Base-by-base conservation (phyloP, 2,329 filamentous ascomycete species). In the Myriangium duriaei region DNA sequence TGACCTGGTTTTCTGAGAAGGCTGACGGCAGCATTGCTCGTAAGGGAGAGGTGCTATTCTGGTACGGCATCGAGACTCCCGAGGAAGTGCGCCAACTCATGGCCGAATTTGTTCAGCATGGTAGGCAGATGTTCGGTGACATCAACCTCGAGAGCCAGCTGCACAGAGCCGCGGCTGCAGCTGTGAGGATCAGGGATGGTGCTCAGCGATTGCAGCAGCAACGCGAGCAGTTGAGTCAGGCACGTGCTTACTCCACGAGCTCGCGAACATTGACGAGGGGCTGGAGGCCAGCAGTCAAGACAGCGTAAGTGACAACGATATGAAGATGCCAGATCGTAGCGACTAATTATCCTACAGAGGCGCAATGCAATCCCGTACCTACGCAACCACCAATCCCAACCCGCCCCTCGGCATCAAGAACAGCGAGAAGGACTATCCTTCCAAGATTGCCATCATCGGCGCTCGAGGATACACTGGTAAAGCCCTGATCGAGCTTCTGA, bases 1-100 rank as follows among this genome's bases (percentile, higher is more conserved):
- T 96, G 51, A 87, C 85, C 9, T 96, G 88, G 91, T 95, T 96
- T 69, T 92, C 93, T 49, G 87, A 94, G 62, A 94, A 94, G 70
- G 81, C 88, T 7, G 86, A 95, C 50, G 88, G 91, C 40, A 94
- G 84, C 60, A 73, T 95, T 51, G 84, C 81, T 45, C 76, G 79
- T 40, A 47, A 51, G 13, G 85, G 85, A 42, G 84, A 87, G 54
- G 84, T 95, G 28, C 78, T 96, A 54, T 96, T 96, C 69, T 96
- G 88, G 82, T 94, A 92, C 59, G 87, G 87, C 37, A 76, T 91
- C 42, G 81, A 91, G 47, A 78, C 77, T 39, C 76, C 79, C 19
- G 77, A 84, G 36, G 82, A 93, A 57, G 80, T 95, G 14, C 77
- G 79, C 50, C 72, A 82, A 47, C 69, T 94, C 47, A 86, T 94